phyloP scores from a whole-genome alignment of 768 basidiomycete genomes.

The Suillus spraguei region DNA sequence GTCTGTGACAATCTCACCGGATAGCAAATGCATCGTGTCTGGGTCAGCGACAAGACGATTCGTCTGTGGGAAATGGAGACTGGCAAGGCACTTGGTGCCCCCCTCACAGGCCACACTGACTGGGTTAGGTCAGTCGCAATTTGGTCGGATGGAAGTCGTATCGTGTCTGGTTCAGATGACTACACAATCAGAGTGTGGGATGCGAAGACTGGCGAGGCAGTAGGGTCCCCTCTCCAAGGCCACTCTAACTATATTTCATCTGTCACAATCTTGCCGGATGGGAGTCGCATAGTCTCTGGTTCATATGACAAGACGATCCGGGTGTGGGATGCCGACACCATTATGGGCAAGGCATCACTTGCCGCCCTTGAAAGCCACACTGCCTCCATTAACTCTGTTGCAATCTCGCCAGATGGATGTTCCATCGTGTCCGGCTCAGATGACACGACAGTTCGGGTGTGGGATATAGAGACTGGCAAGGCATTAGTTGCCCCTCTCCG shows the following conservation, averaged over 20 bases:
- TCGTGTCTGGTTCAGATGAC: constrained; percentile 16
- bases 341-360: background rate
- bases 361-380: background rate
- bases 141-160: background rate
- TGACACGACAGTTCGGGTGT: background rate
- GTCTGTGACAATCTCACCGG: background rate
- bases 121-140: background rate
- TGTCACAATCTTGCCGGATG: background rate
- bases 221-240: background rate
- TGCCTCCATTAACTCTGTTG: background rate
- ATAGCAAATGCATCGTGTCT: background rate
- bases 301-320: background rate
- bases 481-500: too few species aligned
- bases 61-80: background rate
- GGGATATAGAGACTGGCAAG: too few species aligned
- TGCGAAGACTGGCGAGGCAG: background rate
- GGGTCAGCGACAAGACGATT: background rate
- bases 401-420: background rate
- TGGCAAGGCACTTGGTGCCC: background rate
- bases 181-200: background rate
- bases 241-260: background rate
- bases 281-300: background rate
- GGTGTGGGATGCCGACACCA: background rate
- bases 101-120: background rate
- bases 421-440: background rate